Evolutionary conservation across 345 rosid genomes (phyloP), one percentile per base, ranked within the genome.

Genomic region (Cardamine chenopodiifolia): DNA sequence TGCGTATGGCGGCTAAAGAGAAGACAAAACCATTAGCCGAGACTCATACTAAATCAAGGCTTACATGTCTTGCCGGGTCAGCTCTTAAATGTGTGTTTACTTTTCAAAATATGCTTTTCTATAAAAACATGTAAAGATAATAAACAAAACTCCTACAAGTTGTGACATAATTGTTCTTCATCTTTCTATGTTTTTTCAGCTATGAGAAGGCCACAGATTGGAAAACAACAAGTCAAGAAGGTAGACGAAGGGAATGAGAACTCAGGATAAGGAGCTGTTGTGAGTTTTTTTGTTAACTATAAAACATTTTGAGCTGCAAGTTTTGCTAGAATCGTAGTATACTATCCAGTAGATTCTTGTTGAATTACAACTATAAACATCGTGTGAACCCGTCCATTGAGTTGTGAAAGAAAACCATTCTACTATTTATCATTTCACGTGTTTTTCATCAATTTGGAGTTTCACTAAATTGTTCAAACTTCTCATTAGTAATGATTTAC

Each of bases 21-120:
- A 89, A 86, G 71, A 79, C 94, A 17, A 79, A 72, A 67, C 89
- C 96, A 7, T 80, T 95, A 74, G 96, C 98, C 1, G 98, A 95
- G 86, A 83, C 85, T 22, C 81, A 84, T 68, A 89, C 96, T 2
- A 90, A 89, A 75, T 88, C 98, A 39, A 90, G 99, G 83, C 84
- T 92, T 67, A 90, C 99, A 45, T 92, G 97, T 82, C 93, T 95
- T 73, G 96, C 97, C 6, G 98, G 96, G 42, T 85, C 96, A 40
- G 82, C 88, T 68, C 76, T 86, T 68, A 86, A 82, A 81, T 81
- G 96, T 89, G 75, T 85, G 96, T 83, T 26, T 26, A 11, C 9
- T 26, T 39, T 62, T 50, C 47, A 53, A n/a, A 23, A 48, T 25
- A 18, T 6, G 1, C 0, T 0, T 39, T 64, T 29, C 19, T 2